Percentiles rank a stretch among this genome's conserved stretches.
Evolutionary conservation across 2,329 filamentous ascomycete species (phyloP).

Genomic region (Xylaria sp.): DNA sequence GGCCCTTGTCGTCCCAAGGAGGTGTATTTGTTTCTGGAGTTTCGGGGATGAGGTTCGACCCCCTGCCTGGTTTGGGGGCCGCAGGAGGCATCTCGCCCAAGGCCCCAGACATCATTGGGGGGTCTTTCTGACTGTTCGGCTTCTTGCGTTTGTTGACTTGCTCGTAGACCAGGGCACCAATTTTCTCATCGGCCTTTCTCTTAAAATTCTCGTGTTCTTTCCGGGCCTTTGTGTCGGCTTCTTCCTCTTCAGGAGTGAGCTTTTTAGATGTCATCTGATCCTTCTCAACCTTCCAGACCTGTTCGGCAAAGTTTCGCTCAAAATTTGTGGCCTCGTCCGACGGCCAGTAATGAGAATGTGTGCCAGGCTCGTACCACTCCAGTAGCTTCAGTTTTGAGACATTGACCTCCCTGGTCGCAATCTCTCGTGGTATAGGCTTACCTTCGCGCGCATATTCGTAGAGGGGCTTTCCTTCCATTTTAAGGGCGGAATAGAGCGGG

Average conservation of each 20-base stretch:
- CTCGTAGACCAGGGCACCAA: conserved; percentile 63
- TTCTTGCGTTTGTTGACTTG: conserved; percentile 48
- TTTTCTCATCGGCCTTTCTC: conserved; percentile 62
- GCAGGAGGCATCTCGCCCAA: conserved; percentile 56
- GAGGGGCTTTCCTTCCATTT: conserved; percentile 89
- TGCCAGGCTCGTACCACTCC: conserved; percentile 83
- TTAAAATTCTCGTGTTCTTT: conserved; percentile 63
- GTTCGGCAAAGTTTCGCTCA: conserved; percentile 78
- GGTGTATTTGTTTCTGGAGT: conserved; percentile 54
- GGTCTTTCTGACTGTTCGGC: conserved; percentile 40
- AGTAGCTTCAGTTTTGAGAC: conserved; percentile 79
- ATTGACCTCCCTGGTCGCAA: conserved; percentile 79
- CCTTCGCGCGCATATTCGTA: conserved; percentile 97
- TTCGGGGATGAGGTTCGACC: conserved; percentile 60
- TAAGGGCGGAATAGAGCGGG: conserved; percentile 89
- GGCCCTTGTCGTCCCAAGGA: conserved; percentile 64
- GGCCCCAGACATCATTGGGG: conserved; percentile 63
- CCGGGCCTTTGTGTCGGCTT: conserved; percentile 59
- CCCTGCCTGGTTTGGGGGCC: conserved; percentile 49
- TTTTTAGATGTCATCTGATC: conserved; percentile 57
- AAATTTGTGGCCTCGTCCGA: conserved; percentile 75
- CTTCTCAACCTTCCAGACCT: conserved; percentile 68
- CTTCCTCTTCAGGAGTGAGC: conserved; percentile 59
- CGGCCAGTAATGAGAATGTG: conserved; percentile 81
- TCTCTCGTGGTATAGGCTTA: conserved; percentile 82